Percentiles rank a stretch among this genome's conserved stretches.
Conservation (phyloP, 1,284 basidiomycete genomes). For the Boletus semigastroideus region DNA sequence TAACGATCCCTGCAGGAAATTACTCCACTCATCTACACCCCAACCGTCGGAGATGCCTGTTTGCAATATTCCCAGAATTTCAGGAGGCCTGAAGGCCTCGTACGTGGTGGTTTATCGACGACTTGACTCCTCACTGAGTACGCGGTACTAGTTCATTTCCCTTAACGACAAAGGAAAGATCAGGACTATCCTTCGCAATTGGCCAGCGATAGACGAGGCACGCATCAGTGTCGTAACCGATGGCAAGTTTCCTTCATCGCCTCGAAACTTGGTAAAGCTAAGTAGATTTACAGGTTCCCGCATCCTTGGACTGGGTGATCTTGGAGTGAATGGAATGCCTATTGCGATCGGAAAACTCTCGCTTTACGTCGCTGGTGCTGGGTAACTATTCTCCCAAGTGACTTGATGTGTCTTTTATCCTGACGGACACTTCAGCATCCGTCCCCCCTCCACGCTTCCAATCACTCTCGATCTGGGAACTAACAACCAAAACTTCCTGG, state of each 20-base stretch:
- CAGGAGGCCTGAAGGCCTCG: conserved; percentile 76
- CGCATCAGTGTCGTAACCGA: conserved; percentile 88
- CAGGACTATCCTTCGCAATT: conserved; percentile 67
- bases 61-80: conserved; percentile 83
- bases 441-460: conserved; percentile 82
- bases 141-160: conserved; percentile 65
- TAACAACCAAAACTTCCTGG: conserved; percentile 78
- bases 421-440: conserved; percentile 55
- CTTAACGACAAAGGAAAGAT: conserved; percentile 85
- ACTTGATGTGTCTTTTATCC: background rate
- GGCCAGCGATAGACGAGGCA: conserved; percentile 73
- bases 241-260: conserved; percentile 44
- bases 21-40: conserved; percentile 90
- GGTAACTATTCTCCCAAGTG: conserved; percentile 42
- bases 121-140: background rate
- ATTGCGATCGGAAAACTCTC: conserved; percentile 94
- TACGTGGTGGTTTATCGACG: conserved; percentile 37
- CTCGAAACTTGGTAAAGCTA: background rate
- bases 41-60: conserved; percentile 90
- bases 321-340: conserved; percentile 87
- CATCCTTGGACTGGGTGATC: conserved; percentile 91
- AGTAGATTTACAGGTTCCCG: conserved; percentile 59
- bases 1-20: conserved; percentile 46
- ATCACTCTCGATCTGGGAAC: conserved; percentile 89
- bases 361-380: conserved; percentile 87